These are phyloP conservation scores for Acer yangbiense DNA, from an alignment of 345 rosid genomes.

Conservation along the genomic window DNA sequence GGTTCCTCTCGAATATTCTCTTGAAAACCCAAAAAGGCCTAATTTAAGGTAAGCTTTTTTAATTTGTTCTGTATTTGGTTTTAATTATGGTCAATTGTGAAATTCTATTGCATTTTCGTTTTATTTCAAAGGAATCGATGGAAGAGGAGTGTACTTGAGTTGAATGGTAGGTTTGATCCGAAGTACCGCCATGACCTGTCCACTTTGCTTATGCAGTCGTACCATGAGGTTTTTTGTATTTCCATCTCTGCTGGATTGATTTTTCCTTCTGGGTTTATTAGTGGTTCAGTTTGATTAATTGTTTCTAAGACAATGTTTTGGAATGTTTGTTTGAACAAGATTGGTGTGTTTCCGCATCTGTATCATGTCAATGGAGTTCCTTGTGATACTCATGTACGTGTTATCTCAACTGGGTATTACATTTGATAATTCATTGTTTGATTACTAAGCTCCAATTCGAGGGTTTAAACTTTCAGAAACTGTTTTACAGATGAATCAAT, in stretches of 20 bases:
- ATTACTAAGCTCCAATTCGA: not conserved
- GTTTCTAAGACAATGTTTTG: not conserved
- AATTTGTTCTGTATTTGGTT: too few relatives aligned
- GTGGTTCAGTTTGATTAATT: constrained; percentile 1
- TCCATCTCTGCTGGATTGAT: not conserved
- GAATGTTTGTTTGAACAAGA: constrained; percentile 30
- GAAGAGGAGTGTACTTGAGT: constrained; percentile 60
- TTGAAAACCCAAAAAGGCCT: constrained; percentile 33
- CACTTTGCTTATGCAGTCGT: constrained; percentile 60
- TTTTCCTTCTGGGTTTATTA: too few relatives aligned
- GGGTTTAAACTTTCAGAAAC: constrained; percentile 10
- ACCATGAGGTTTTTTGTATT: constrained; percentile 50
- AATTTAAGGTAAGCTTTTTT: not conserved
- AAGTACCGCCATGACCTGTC: constrained; percentile 57
- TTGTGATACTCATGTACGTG: constrained; percentile 61
- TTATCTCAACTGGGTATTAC: not conserved
- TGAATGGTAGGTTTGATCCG: constrained; percentile 58
- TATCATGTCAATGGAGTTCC: constrained; percentile 54
- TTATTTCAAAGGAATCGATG: constrained; percentile 38
- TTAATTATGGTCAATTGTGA: not conserved
- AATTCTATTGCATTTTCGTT: not conserved
- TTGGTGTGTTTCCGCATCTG: constrained; percentile 63
- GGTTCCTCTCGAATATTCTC: constrained; percentile 30
- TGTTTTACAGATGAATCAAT: constrained; percentile 36
- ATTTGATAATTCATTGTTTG: not conserved